Percentiles rank a stretch among this genome's conserved stretches.
These are phyloP conservation scores for Malassezia japonica DNA, from an alignment of 1,284 basidiomycete genomes.

Conservation along the genomic window DNA sequence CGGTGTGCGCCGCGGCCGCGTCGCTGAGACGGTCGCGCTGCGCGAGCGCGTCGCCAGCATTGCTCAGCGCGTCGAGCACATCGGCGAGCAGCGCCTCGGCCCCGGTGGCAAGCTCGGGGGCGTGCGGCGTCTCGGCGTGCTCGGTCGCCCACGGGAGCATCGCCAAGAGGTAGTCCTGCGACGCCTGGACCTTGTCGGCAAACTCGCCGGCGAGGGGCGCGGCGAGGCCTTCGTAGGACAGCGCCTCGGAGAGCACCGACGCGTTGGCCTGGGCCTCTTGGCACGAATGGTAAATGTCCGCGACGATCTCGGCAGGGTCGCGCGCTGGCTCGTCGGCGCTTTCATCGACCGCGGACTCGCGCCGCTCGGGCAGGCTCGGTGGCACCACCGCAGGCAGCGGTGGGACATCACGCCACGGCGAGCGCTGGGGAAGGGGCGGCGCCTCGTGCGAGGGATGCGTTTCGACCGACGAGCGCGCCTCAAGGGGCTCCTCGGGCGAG, in stretches of 20 bases:
- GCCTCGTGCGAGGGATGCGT: too few relatives aligned
- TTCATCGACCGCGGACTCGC: not conserved
- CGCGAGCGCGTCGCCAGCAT: constrained; percentile 3
- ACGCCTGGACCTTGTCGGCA: not conserved
- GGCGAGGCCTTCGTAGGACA: not conserved
- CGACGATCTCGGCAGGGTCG: not conserved
- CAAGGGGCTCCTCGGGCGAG: too few relatives aligned
- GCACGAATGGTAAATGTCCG: not conserved
- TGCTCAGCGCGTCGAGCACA: constrained; percentile 1
- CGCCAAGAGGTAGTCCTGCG: not conserved
- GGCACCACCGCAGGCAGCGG: too few relatives aligned
- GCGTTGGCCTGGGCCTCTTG: constrained; percentile 7
- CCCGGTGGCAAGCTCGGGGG: not conserved
- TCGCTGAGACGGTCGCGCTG: not conserved
- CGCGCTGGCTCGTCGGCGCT: not conserved
- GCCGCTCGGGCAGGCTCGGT: too few relatives aligned
- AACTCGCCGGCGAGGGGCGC: not conserved
- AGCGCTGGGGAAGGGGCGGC: too few relatives aligned
- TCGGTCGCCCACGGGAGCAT: constrained; percentile 5
- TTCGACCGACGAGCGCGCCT: too few relatives aligned
- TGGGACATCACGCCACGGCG: too few relatives aligned
- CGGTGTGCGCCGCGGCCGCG: not conserved
- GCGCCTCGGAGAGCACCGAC: constrained; percentile 1
- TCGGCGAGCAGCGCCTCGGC: constrained; percentile 3
- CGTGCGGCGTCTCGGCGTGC: not conserved